Base-by-base conservation (phyloP, 1,284 basidiomycete genomes). In the Sphagnurus paluster region DNA sequence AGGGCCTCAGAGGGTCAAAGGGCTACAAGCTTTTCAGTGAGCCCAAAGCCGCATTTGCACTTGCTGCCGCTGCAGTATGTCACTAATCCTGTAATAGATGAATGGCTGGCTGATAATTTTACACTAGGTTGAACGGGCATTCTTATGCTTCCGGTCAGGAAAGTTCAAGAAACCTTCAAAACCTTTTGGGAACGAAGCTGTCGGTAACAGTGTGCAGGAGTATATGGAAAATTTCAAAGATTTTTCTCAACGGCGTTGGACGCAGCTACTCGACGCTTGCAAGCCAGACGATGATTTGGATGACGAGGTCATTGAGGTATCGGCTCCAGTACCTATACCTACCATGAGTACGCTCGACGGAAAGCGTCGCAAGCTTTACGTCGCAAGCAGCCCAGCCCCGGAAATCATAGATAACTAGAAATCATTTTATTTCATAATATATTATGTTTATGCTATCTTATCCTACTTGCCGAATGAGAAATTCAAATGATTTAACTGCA, bases 11-110 rank as follows among this genome's bases (percentile, higher is more conserved):
- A 28, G 32, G 7, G 20, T 43, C 32, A 2, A 13, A 9, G 11
- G 41, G 41, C 2, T 14, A 16, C 11, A 4, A 35, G 4, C 10
- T 28, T 11, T 43, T 43, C 28, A 33, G 41, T 8, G 32, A 43
- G n/a, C 32, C 32, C 5, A 35, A 43, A 24, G 41, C 41, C 13
- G 41, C 32, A 10, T 43, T 43, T 26, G 41, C 32, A 11, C 41
- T 43, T 5, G 41, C 32, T 4, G 33, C 41, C 11, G 21, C 41
- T 23, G 42, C 29, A 5, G 23, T 43, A 43, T 11, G 41, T 23
- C 9, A 3, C 5, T 21, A 11, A 14, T 23, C 16, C 5, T n/a
- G 9, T 13, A 26, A n/a, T 17, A 2, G 23, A 16, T 25, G 17
- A 8, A 23, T 6, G n/a, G n/a, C 21, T 7, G 2, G 8, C 30